Conservation (phyloP, 2,329 filamentous ascomycete species). For the Trichoderma pleuroti region DNA sequence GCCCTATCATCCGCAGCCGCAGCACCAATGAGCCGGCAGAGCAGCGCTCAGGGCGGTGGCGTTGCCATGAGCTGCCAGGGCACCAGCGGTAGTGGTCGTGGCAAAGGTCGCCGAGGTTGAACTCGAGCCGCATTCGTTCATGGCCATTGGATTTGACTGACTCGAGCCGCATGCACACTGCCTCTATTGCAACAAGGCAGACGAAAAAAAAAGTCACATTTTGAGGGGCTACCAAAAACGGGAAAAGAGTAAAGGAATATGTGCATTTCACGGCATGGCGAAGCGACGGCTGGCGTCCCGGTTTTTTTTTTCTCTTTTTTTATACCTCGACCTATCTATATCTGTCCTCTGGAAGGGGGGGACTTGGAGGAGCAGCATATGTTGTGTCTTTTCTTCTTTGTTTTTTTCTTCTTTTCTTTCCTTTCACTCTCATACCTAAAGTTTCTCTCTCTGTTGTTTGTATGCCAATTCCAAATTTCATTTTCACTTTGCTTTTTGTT, state of each 20-base stretch:
- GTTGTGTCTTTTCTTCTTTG: neutral
- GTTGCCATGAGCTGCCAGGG: conserved; percentile 56
- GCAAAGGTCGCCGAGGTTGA: conserved; percentile 41
- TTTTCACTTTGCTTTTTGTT: neutral
- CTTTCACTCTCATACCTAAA: neutral
- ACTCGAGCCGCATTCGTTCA: neutral
- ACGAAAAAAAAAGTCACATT: neutral
- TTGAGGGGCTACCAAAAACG: neutral
- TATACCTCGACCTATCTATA: neutral
- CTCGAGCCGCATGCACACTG: neutral
- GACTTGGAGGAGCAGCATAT: neutral
- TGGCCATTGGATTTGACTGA: neutral
- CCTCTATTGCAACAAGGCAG: neutral
- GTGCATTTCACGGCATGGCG: conserved; percentile 27
- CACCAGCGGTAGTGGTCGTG: conserved; percentile 48
- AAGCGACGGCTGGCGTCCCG: conserved; percentile 29
- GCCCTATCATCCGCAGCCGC: conserved; percentile 38
- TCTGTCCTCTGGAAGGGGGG: neutral
- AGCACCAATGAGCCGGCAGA: conserved; percentile 54
- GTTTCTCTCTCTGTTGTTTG: neutral
- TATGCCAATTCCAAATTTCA: neutral
- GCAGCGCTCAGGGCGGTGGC: conserved; percentile 51
- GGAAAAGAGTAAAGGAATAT: conserved; percentile 5
- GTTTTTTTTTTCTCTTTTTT: conserved; percentile 17
- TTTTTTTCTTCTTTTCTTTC: neutral